Conservation (phyloP, 2,329 filamentous ascomycete species). For the Trichoderma arundinaceum region DNA sequence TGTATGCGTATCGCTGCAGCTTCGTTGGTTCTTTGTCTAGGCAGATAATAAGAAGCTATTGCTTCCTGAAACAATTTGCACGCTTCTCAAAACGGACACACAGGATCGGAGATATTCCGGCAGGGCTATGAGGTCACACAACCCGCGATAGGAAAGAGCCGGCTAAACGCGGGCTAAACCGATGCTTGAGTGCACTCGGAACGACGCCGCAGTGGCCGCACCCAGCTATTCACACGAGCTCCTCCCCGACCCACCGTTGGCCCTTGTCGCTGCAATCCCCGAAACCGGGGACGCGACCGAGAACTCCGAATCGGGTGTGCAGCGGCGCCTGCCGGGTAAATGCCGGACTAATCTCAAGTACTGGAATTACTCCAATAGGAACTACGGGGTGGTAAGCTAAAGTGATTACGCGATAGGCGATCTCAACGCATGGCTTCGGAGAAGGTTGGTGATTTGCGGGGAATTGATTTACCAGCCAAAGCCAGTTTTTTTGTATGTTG, state of each 20-base stretch:
- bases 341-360: conserved; percentile 2
- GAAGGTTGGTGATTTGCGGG: too few relatives aligned
- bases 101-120: conserved; percentile 14
- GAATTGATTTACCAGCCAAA: neutral
- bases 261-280: neutral
- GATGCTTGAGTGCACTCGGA: neutral
- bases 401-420: neutral
- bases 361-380: conserved; percentile 16
- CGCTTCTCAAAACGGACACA: too few relatives aligned
- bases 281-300: conserved; percentile 5
- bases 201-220: conserved; percentile 1
- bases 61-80: neutral
- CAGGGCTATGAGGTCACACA: conserved; percentile 18
- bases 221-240: neutral
- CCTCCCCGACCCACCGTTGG: neutral
- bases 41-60: too few relatives aligned
- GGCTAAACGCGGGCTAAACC: conserved; percentile 25
- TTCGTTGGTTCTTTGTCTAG: neutral
- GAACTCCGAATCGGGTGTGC: neutral
- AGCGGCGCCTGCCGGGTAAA: neutral
- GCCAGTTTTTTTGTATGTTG: too few relatives aligned
- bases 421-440: too few relatives aligned
- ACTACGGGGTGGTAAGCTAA: neutral
- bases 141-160: conserved; percentile 1
- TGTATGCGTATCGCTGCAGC: neutral